These are phyloP conservation scores for Phaeotremella skinneri DNA, from an alignment of 768 basidiomycete genomes.

Conservation along the genomic window DNA sequence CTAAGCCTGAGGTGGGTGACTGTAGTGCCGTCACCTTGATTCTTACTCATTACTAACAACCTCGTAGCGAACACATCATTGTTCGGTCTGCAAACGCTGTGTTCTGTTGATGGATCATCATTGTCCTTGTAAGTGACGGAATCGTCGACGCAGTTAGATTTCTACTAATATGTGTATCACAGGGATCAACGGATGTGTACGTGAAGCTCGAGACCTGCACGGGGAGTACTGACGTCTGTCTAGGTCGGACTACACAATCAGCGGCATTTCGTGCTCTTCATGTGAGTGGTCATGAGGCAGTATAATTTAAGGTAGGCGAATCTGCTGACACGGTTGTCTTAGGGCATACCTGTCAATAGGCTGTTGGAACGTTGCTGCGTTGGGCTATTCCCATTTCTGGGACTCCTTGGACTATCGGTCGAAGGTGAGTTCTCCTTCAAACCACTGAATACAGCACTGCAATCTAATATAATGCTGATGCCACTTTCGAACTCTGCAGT, in stretches of 20 bases:
- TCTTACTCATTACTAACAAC: neutral
- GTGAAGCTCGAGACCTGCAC: conserved; percentile 13
- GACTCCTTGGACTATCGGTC: conserved; percentile 58
- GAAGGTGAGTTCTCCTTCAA: conserved; percentile 14
- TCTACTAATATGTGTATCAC: conserved; percentile 10
- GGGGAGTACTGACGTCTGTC: neutral
- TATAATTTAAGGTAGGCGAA: too few relatives aligned
- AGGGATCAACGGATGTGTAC: conserved; percentile 94
- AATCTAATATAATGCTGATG: too few relatives aligned
- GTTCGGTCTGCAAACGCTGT: conserved; percentile 83
- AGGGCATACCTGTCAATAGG: conserved; percentile 79
- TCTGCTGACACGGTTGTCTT: conserved; percentile 6
- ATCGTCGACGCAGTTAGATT: neutral
- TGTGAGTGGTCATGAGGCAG: conserved; percentile 66
- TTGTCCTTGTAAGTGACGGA: conserved; percentile 52
- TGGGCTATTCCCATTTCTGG: conserved; percentile 66
- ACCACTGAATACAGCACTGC: neutral
- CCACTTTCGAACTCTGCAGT: conserved; percentile 52
- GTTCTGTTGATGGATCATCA: conserved; percentile 59
- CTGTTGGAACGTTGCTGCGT: conserved; percentile 61
- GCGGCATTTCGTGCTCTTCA: conserved; percentile 91
- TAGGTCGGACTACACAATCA: conserved; percentile 85
- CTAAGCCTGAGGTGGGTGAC: conserved; percentile 71
- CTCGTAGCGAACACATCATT: conserved; percentile 82
- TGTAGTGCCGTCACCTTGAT: conserved; percentile 3